Evolutionary conservation across 148 eudicot genomes (phyloP).

Genomic region (Fallopia convolvulus): DNA sequence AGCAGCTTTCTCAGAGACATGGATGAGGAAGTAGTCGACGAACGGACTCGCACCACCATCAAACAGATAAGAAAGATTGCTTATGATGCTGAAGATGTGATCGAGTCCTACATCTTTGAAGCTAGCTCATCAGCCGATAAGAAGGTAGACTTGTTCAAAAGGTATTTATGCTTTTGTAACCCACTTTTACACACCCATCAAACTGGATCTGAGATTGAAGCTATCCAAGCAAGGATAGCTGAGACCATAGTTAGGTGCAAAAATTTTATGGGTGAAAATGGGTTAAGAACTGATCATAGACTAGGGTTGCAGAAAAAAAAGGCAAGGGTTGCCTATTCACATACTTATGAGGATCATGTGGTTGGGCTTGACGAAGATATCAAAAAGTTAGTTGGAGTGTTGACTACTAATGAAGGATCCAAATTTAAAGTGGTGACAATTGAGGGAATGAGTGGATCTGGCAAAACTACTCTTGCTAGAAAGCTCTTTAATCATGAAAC

Average conservation of each 20-base stretch:
- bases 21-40: not conserved
- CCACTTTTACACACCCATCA: not conserved
- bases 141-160: not conserved
- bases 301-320: too few relatives aligned
- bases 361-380: not conserved
- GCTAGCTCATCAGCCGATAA: not conserved
- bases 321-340: not conserved
- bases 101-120: constrained; percentile 14
- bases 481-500: not conserved
- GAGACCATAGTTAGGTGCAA: not conserved
- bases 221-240: not conserved
- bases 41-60: not conserved
- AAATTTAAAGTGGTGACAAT: not conserved
- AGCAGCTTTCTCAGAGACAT: not conserved
- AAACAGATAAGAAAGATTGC: constrained; percentile 5
- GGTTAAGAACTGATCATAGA: not conserved
- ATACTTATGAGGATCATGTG: not conserved
- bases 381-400: not conserved
- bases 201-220: not conserved
- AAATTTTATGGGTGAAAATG: not conserved
- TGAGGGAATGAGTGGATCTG: constrained; percentile 25
- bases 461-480: constrained; percentile 14
- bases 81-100: not conserved
- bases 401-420: not conserved
- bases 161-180: not conserved